These are phyloP conservation scores for Calvatia gigantea DNA, from an alignment of 768 basidiomycete genomes.

Conservation along the genomic window DNA sequence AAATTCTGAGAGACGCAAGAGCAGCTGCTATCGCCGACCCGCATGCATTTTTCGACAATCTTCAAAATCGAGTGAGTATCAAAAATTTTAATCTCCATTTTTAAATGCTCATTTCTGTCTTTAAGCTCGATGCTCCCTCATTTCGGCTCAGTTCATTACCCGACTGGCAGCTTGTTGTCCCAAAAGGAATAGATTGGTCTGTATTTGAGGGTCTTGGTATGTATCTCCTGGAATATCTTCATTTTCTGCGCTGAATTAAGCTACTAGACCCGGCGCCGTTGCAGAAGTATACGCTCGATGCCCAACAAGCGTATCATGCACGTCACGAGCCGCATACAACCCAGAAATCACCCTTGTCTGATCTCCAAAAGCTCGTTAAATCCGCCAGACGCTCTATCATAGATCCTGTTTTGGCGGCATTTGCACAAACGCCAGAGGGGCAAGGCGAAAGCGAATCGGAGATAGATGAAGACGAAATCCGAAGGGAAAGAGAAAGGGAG, in stretches of 20 bases:
- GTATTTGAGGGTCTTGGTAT: slow-evolving; percentile 55
- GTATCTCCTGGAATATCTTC: slow-evolving; percentile 13
- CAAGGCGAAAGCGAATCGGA: slow-evolving; percentile 30
- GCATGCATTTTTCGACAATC: slow-evolving; percentile 26
- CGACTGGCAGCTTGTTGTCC: slow-evolving; percentile 40
- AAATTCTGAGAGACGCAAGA: slow-evolving; percentile 45
- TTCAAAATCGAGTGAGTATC: slow-evolving; percentile 31
- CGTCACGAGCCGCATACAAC: slow-evolving; percentile 33
- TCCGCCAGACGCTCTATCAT: slow-evolving; percentile 47
- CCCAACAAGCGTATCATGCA: slow-evolving; percentile 29
- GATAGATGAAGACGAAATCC: slow-evolving; percentile 31
- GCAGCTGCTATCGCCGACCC: slow-evolving; percentile 33
- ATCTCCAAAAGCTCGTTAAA: slow-evolving; percentile 57
- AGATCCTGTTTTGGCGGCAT: slow-evolving; percentile 40
- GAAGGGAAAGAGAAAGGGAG: slow-evolving; percentile 41
- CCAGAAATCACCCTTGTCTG: slow-evolving; percentile 45
- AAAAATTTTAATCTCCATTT: neutral
- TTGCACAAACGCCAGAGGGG: slow-evolving; percentile 28
- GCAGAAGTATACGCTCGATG: slow-evolving; percentile 38
- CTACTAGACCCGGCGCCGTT: slow-evolving; percentile 52
- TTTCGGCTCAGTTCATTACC: slow-evolving; percentile 43
- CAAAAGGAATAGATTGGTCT: slow-evolving; percentile 59
- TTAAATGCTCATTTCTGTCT: neutral
- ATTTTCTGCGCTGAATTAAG: neutral
- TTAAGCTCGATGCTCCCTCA: slow-evolving; percentile 25